A percentile compares a stretch with the other conserved stretches of the same genome.
These are phyloP conservation scores for Jaltomata sinuosa DNA, from an alignment of 257 asterid species.

Conservation along the genomic window DNA sequence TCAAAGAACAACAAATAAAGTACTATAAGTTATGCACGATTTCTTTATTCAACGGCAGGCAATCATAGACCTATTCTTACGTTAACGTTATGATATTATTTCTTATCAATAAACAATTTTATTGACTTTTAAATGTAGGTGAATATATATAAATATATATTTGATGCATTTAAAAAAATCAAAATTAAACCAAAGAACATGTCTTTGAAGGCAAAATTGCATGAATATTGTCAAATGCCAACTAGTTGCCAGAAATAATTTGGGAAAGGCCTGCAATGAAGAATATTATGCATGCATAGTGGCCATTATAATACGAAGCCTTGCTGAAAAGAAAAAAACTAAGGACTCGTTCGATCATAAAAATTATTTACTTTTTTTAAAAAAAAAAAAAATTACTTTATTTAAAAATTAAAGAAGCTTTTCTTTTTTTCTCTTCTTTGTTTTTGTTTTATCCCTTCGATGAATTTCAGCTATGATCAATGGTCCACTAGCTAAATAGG, in stretches of 20 bases:
- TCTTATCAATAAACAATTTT: not conserved
- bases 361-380: not conserved
- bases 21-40: not conserved
- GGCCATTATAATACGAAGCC: not conserved
- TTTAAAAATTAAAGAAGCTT: not conserved
- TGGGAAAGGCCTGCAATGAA: not conserved
- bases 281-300: not conserved
- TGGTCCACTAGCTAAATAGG: too few species aligned
- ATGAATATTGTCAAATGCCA: not conserved
- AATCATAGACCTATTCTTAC: not conserved
- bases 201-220: not conserved
- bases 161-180: not conserved
- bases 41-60: not conserved
- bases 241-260: not conserved
- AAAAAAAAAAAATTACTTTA: too few species aligned
- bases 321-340: too few species aligned
- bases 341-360: too few species aligned
- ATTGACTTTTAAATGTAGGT: not conserved
- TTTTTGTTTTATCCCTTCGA: too few species aligned
- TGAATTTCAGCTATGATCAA: too few species aligned
- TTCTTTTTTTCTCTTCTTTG: too few species aligned
- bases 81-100: not conserved
- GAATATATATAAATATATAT: not conserved
- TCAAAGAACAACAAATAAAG: not conserved
- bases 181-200: not conserved